phyloP scores from a whole-genome alignment of 805 yeast species.

The Candida silvatica region DNA sequence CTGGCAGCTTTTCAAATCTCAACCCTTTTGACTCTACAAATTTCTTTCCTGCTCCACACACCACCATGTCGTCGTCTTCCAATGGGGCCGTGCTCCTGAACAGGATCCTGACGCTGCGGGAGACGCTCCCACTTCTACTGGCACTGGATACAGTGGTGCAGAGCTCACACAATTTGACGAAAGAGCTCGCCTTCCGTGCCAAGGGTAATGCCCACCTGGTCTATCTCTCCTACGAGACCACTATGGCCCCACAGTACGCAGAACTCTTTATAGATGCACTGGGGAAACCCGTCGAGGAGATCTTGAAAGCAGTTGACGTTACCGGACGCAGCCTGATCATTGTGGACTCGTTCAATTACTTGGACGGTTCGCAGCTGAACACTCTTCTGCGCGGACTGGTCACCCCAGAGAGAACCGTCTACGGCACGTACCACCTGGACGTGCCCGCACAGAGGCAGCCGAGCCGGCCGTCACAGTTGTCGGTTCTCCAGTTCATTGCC shows the following conservation, averaged over 20 bases:
- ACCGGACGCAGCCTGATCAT: constrained; percentile 31
- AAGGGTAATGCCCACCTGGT: constrained; percentile 29
- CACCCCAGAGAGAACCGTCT: constrained; percentile 34
- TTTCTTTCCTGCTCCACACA: no score
- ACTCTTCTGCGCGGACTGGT: constrained; percentile 17
- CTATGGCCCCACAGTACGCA: constrained; percentile 40
- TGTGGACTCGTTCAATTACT: constrained; percentile 62
- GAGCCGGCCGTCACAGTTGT: constrained; percentile 14
- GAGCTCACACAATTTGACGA: constrained; percentile 46
- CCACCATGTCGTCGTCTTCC: no score
- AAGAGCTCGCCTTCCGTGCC: constrained; percentile 45
- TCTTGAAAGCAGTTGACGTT: constrained; percentile 6
- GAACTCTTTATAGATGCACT: constrained; percentile 39
- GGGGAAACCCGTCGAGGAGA: constrained; percentile 8
- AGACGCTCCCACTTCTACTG: constrained; percentile 64
- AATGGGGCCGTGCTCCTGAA: constrained; percentile 48
- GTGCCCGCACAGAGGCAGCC: constrained; percentile 17
- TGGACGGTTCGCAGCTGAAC: constrained; percentile 37
- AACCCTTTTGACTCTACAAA: no score
- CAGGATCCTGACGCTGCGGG: constrained; percentile 62
- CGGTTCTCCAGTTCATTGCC: constrained; percentile 55
- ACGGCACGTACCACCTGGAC: constrained; percentile 40
- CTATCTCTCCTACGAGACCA: constrained; percentile 64
- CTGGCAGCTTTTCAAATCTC: no score
- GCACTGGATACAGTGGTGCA: constrained; percentile 65